A percentile compares a stretch with the other conserved stretches of the same genome.
phyloP scores from a whole-genome alignment of 1,139 yeast genomes.

The Candida tetrigidarum region DNA sequence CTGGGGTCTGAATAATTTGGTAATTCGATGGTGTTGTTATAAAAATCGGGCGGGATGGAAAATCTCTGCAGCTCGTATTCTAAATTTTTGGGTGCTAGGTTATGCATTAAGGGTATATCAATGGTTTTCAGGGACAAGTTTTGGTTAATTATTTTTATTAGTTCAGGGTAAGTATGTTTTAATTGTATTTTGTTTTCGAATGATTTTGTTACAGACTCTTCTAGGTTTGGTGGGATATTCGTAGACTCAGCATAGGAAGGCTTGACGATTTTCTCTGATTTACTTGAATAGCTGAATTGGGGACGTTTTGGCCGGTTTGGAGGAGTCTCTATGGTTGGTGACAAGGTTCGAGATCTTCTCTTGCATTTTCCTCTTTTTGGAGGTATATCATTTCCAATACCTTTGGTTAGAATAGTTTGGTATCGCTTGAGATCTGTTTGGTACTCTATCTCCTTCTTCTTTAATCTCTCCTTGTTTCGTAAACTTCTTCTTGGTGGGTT shows the following conservation, averaged over 20 bases:
- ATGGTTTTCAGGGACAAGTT: constrained; percentile 19
- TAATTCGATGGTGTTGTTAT: not conserved
- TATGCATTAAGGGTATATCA: constrained; percentile 27
- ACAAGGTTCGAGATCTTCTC: not conserved
- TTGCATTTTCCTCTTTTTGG: constrained; percentile 21
- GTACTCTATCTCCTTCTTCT: constrained; percentile 10
- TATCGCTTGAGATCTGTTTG: constrained; percentile 26
- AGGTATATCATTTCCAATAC: constrained; percentile 32
- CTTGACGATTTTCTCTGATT: not conserved
- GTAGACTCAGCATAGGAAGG: not conserved
- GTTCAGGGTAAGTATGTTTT: constrained; percentile 21
- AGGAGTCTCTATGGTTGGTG: constrained; percentile 13
- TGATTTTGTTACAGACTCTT: constrained; percentile 12
- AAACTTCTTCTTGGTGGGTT: constrained; percentile 58
- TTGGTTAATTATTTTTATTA: constrained; percentile 23
- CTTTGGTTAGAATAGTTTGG: constrained; percentile 21
- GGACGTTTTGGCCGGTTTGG: constrained; percentile 4
- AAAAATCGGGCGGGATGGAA: constrained; percentile 10
- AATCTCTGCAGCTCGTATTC: constrained; percentile 25
- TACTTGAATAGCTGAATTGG: not conserved
- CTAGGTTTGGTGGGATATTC: not conserved
- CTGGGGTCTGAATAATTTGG: constrained; percentile 16
- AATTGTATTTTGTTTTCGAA: constrained; percentile 9
- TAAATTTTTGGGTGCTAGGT: constrained; percentile 29
- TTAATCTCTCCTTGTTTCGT: constrained; percentile 1